phyloP scores from a whole-genome alignment of 2,329 filamentous ascomycete genomes.

The Zymoseptoria pseudotritici region DNA sequence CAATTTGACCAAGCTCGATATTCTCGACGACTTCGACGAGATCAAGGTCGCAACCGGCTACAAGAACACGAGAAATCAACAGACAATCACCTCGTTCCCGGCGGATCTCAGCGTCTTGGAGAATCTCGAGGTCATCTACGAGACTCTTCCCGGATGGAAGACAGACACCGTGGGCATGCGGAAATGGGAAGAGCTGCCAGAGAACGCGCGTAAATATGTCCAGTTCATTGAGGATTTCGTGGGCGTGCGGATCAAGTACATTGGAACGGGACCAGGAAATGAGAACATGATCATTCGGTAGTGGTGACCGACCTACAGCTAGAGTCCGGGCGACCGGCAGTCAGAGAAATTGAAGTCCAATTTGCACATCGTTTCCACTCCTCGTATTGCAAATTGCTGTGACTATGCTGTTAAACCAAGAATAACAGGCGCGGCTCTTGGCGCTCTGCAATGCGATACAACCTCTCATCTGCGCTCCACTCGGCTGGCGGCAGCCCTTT shows the following conservation, averaged over 20 bases:
- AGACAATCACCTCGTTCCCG: conserved; percentile 56
- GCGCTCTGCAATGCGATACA: not conserved
- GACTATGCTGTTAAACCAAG: not conserved
- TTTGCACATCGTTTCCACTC: not conserved
- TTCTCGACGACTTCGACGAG: conserved; percentile 65
- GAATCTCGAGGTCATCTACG: conserved; percentile 57
- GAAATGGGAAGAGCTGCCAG: conserved; percentile 56
- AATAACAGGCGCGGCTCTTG: not conserved
- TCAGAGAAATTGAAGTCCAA: not conserved
- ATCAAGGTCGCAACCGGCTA: conserved; percentile 72
- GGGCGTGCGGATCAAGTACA: conserved; percentile 56
- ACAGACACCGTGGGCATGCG: conserved; percentile 53
- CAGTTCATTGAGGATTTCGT: conserved; percentile 60
- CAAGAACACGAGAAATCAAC: conserved; percentile 41
- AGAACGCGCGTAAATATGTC: conserved; percentile 58
- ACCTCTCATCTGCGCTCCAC: not conserved
- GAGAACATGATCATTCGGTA: conserved; percentile 56
- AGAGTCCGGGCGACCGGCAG: not conserved
- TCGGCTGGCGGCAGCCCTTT: too few species aligned
- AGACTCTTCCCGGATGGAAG: conserved; percentile 64
- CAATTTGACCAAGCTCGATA: conserved; percentile 61
- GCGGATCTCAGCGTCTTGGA: conserved; percentile 54
- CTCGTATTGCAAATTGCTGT: not conserved
- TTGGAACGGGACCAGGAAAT: conserved; percentile 59
- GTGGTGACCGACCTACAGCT: not conserved